These are phyloP conservation scores for Phytophthora aleatoria DNA, from an alignment of 352 stramenopile species.

Conservation along the genomic window DNA sequence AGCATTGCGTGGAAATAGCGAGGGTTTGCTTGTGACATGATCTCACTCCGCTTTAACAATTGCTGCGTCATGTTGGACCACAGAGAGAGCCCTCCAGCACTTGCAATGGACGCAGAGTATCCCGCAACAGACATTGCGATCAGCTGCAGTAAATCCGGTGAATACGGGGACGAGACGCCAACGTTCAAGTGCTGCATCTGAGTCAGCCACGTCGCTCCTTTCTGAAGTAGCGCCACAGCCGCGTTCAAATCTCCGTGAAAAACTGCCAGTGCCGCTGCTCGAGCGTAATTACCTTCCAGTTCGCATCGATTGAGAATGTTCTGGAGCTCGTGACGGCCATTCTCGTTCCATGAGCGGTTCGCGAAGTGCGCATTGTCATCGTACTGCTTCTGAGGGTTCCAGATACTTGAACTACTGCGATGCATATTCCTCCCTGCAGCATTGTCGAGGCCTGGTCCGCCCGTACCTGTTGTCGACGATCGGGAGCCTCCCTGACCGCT, in stretches of 20 bases:
- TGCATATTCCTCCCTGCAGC: constrained; percentile 48
- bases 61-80: constrained; percentile 84
- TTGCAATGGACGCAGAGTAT: constrained; percentile 65
- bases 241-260: constrained; percentile 84
- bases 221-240: constrained; percentile 73
- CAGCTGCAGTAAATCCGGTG: constrained; percentile 84
- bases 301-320: constrained; percentile 70
- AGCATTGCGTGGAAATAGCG: constrained; percentile 86
- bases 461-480: constrained; percentile 22
- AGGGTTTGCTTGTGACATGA: constrained; percentile 59
- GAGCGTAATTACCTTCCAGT: constrained; percentile 64
- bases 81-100: constrained; percentile 49
- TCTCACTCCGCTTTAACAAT: constrained; percentile 76
- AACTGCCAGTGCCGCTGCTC: constrained; percentile 74
- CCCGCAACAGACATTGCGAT: constrained; percentile 88
- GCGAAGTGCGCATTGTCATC: constrained; percentile 53
- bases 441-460: constrained; percentile 38
- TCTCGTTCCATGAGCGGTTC: constrained; percentile 60
- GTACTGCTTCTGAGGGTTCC: constrained; percentile 61
- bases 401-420: constrained; percentile 70
- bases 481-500: constrained; percentile 41
- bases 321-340: constrained; percentile 55
- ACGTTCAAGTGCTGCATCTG: constrained; percentile 59
- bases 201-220: constrained; percentile 65
- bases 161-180: constrained; percentile 42